These are phyloP conservation scores for Theileria parva DNA, from an alignment of 169 alveolate species.

Conservation along the genomic window DNA sequence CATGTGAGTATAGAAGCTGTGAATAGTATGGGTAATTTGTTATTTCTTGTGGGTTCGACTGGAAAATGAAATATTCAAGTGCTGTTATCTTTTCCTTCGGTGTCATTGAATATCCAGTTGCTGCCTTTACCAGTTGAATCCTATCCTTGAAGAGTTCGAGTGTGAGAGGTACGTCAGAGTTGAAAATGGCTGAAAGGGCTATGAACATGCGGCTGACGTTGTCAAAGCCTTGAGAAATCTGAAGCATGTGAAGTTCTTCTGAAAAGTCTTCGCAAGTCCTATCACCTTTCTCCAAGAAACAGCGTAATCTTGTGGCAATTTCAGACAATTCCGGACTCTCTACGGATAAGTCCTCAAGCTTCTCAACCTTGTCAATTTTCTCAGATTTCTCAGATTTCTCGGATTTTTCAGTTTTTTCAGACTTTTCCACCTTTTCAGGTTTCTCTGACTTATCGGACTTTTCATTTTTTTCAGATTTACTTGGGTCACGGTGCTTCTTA, in stretches of 20 bases:
- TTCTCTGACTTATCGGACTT: too few relatives aligned
- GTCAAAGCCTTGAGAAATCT: constrained; percentile 88
- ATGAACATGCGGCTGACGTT: constrained; percentile 76
- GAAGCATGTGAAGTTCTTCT: constrained; percentile 87
- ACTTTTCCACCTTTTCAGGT: constrained; percentile 34
- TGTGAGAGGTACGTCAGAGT: constrained; percentile 51
- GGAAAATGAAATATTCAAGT: constrained; percentile 77
- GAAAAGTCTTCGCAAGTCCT: constrained; percentile 77
- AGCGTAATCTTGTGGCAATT: constrained; percentile 77
- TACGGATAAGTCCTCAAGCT: constrained; percentile 64
- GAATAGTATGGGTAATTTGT: constrained; percentile 78
- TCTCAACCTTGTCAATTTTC: constrained; percentile 48
- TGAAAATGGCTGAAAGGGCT: constrained; percentile 75
- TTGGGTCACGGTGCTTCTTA: constrained; percentile 18
- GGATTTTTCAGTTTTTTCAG: constrained; percentile 42
- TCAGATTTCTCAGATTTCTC: constrained; percentile 43
- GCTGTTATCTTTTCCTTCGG: constrained; percentile 78
- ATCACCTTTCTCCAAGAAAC: constrained; percentile 66
- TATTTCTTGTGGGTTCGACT: constrained; percentile 68
- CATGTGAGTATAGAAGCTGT: constrained; percentile 79
- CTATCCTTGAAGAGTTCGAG: constrained; percentile 62
- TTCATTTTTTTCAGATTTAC: constrained; percentile 19
- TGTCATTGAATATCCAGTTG: constrained; percentile 72
- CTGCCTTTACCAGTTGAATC: constrained; percentile 66
- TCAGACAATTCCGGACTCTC: constrained; percentile 81